Base-by-base conservation (phyloP, 768 basidiomycete genomes). In the Daedaleopsis sinensis region DNA sequence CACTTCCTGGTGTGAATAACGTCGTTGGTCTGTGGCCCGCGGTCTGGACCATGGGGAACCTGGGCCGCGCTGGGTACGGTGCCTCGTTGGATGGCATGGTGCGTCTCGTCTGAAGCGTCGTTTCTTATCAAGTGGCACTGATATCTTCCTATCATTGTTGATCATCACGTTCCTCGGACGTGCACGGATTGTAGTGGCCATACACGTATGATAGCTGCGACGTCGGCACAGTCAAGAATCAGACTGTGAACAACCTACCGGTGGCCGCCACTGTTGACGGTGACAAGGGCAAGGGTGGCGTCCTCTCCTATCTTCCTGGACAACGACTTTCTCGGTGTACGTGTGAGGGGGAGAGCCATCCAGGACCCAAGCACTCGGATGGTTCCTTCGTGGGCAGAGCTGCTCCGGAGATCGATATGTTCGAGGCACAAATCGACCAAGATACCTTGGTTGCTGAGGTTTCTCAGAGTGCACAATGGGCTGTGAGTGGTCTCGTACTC, bases 391-490 rank as follows among this genome's bases (percentile, higher is more conserved):
- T 91, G 2, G 95, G 94, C 1, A 80, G 95, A 21, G 74, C 89
- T 3, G 92, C 94, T 5, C 94, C 94, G 1, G 94, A 96, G 73
- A 95, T 96, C 53, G 95, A 96, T 72, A 72, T 96, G 49, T 88
- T 96, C 59, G 95, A 96, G 76, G 93, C 94, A 8, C 87, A 90
- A 75, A 82, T 82, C 66, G 82, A 74, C 63, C 76, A 71, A 42
- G 72, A 66, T 12, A 81, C 73, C 62, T 78, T 83, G 64, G 60
- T 70, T 6, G 84, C 81, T 13, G 80, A 85, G 61, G 93, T 96
- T 18, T 94, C 92, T 13, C 93, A 95, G 71, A 90, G 88, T 15
- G 90, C 84, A 24, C 94, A 96, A 73, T 91, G 87, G 86, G 89
- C 85, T 65, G 89, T 89, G 63, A 70, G 88, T 81, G 19, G 21